Conservation (phyloP, 2,329 filamentous ascomycete species). For the Diaporthe helianthi region DNA sequence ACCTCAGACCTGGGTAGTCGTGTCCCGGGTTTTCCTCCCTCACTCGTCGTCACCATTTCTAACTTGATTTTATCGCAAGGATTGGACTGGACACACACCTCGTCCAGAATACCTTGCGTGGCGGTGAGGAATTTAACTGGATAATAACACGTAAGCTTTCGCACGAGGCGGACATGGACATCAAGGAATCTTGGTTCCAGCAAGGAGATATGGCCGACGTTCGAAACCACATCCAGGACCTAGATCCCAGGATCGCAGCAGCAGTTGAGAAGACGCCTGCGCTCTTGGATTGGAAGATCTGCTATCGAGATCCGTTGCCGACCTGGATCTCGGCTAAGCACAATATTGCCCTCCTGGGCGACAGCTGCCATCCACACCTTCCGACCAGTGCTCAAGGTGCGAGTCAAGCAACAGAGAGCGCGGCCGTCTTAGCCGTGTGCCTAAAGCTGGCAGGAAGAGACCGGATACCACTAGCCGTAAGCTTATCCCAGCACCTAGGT, state of each 20-base stretch:
- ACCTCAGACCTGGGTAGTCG: too few species aligned
- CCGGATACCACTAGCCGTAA: slow-evolving; percentile 48
- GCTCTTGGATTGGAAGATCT: slow-evolving; percentile 62
- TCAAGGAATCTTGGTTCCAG: slow-evolving; percentile 56
- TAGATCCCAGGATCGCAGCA: slow-evolving; percentile 54
- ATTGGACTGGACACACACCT: slow-evolving; percentile 52
- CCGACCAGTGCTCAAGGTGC: slow-evolving; percentile 61
- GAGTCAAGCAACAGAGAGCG: slow-evolving; percentile 61
- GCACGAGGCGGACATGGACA: slow-evolving; percentile 51
- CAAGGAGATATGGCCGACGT: slow-evolving; percentile 55
- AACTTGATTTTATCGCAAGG: slow-evolving; percentile 35
- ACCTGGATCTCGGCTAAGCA: slow-evolving; percentile 59
- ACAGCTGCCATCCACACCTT: slow-evolving; percentile 61
- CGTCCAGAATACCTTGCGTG: slow-evolving; percentile 52
- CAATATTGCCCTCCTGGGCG: slow-evolving; percentile 58
- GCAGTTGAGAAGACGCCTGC: slow-evolving; percentile 53
- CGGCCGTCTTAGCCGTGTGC: slow-evolving; percentile 52
- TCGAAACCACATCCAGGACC: slow-evolving; percentile 44
- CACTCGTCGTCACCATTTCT: background rate
- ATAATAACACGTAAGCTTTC: slow-evolving; percentile 53
- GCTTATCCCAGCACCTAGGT: slow-evolving; percentile 12
- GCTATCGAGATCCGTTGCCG: slow-evolving; percentile 59
- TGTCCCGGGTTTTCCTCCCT: background rate
- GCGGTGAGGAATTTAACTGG: slow-evolving; percentile 54
- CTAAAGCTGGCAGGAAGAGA: slow-evolving; percentile 51